phyloP scores from a whole-genome alignment of 2,329 filamentous ascomycete species.

The Aspergillaceae sp. region DNA sequence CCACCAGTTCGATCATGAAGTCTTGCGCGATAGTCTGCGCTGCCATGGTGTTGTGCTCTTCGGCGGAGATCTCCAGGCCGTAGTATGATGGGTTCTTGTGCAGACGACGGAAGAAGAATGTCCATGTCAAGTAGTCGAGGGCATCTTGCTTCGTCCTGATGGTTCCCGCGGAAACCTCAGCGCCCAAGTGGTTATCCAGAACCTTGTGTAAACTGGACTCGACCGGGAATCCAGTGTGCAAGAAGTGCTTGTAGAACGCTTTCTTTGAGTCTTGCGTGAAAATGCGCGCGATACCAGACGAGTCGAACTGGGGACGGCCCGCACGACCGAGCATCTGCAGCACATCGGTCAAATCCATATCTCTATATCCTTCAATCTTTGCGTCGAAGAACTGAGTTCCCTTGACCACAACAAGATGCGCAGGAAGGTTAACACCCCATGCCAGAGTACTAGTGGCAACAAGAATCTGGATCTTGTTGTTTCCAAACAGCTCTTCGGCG shows the following conservation, averaged over 20 bases:
- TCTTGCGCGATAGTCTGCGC: slow-evolving; percentile 86
- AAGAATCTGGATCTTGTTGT: slow-evolving; percentile 96
- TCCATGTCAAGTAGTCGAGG: slow-evolving; percentile 96
- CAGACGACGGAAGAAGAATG: slow-evolving; percentile 93
- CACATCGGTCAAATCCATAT: slow-evolving; percentile 98
- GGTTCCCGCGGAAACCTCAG: slow-evolving; percentile 88
- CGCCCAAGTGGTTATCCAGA: slow-evolving; percentile 90
- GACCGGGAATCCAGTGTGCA: slow-evolving; percentile 95
- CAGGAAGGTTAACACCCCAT: slow-evolving; percentile 96
- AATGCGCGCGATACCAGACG: slow-evolving; percentile 89
- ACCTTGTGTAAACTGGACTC: slow-evolving; percentile 95
- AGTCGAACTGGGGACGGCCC: slow-evolving; percentile 92
- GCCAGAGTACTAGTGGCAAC: slow-evolving; percentile 93
- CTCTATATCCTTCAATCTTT: slow-evolving; percentile 93
- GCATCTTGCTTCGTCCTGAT: slow-evolving; percentile 93
- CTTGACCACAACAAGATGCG: slow-evolving; percentile 94
- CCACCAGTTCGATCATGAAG: slow-evolving; percentile 89
- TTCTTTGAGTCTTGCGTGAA: slow-evolving; percentile 98
- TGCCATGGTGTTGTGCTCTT: slow-evolving; percentile 79
- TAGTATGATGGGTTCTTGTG: slow-evolving; percentile 99
- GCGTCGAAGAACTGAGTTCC: slow-evolving; percentile 97
- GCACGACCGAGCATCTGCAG: slow-evolving; percentile 96
- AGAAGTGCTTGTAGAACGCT: slow-evolving; percentile 98
- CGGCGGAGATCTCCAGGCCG: slow-evolving; percentile 82
- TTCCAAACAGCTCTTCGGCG: slow-evolving; percentile 86